Evolutionary conservation across 306 rosid species (phyloP).

Genomic region (Elaeagnus macrophylla): DNA sequence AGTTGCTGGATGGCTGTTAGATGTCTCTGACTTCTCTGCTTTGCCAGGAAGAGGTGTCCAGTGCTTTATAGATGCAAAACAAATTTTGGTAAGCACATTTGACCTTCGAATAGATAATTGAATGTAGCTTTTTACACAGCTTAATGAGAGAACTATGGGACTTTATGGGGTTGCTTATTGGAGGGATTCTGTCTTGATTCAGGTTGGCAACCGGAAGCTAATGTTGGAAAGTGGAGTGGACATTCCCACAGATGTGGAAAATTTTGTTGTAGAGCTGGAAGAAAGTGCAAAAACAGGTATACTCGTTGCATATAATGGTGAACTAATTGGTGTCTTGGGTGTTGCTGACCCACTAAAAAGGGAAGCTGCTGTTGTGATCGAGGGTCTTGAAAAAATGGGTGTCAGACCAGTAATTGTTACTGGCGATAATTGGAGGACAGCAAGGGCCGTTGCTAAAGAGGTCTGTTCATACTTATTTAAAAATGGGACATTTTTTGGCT

Average conservation of each 20-base stretch:
- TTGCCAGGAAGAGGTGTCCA: conserved; percentile 83
- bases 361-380: conserved; percentile 86
- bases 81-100: conserved; percentile 45
- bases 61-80: conserved; percentile 58
- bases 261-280: conserved; percentile 68
- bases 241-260: conserved; percentile 62
- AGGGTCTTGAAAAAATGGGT: conserved; percentile 89
- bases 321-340: conserved; percentile 70
- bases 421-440: conserved; percentile 98
- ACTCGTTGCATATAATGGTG: conserved; percentile 59
- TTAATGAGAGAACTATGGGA: not conserved
- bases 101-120: not conserved
- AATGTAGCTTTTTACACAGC: not conserved
- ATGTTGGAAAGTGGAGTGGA: conserved; percentile 65
- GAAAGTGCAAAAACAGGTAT: conserved; percentile 86
- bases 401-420: conserved; percentile 86
- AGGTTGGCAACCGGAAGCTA: conserved; percentile 92
- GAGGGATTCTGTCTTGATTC: conserved; percentile 21
- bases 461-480: conserved; percentile 28
- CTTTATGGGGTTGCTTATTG: conserved; percentile 26
- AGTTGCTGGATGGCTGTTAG: conserved; percentile 68
- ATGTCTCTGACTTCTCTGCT: conserved; percentile 67
- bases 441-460: conserved; percentile 83
- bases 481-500: not conserved
- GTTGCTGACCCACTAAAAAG: conserved; percentile 91